These are phyloP conservation scores for Balakata baccata DNA, from an alignment of 345 rosid genomes.

Conservation along the genomic window DNA sequence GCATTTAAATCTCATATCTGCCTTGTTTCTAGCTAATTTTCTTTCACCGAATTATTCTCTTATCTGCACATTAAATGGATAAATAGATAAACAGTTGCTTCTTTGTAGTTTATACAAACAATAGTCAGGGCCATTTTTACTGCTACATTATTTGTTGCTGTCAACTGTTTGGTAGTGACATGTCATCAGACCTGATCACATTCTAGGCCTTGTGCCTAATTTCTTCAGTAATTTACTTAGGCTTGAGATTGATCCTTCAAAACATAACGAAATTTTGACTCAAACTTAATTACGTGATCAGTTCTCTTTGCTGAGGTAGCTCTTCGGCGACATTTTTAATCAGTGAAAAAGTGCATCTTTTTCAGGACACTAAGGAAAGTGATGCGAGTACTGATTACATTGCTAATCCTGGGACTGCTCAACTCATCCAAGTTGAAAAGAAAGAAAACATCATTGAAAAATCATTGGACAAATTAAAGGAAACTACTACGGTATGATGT, in stretches of 20 bases:
- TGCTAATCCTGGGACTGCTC: conserved; percentile 37
- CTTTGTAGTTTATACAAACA: not conserved
- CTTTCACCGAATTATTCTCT: not conserved
- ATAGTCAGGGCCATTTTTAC: not conserved
- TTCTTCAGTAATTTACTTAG: not conserved
- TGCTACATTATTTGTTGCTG: not conserved
- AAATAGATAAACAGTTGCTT: not conserved
- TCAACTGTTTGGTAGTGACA: not conserved
- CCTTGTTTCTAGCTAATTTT: not conserved
- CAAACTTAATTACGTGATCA: not conserved
- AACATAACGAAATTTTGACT: not conserved
- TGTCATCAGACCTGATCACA: not conserved
- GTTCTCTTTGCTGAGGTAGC: not conserved
- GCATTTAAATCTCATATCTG: not conserved
- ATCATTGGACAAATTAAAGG: conserved; percentile 77
- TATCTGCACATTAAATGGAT: not conserved
- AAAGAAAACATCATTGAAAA: conserved; percentile 65
- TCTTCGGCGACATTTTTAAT: conserved; percentile 18
- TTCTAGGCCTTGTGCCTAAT: not conserved
- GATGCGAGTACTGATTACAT: conserved; percentile 29
- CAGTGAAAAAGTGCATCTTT: conserved; percentile 18
- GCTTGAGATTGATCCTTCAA: not conserved
- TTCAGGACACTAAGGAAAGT: conserved; percentile 47
- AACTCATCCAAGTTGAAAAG: conserved; percentile 52
- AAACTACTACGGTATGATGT: conserved; percentile 69